Percentiles rank a stretch among this genome's conserved stretches.
phyloP scores from a whole-genome alignment of 2,329 filamentous ascomycete species.

The Fusarium lyarnte region DNA sequence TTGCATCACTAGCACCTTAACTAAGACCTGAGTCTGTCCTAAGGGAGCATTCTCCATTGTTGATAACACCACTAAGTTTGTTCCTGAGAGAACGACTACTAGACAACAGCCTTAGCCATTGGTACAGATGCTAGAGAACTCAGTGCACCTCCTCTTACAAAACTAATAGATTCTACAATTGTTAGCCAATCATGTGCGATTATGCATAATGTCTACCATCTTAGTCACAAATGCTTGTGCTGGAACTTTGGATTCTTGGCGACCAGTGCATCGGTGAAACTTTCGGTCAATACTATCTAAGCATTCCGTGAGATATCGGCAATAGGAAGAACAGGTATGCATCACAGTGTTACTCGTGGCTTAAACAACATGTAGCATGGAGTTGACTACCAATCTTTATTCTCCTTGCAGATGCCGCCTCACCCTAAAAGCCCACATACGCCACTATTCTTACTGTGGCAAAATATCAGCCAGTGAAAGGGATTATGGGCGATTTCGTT shows the following conservation, averaged over 20 bases:
- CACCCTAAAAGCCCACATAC: neutral
- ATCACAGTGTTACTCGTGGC: neutral
- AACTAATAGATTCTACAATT: neutral
- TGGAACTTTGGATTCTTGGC: neutral
- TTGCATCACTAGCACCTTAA: neutral
- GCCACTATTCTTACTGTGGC: neutral
- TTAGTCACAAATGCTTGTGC: neutral
- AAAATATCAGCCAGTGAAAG: neutral
- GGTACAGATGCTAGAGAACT: neutral
- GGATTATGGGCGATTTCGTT: neutral
- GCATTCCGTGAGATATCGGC: neutral
- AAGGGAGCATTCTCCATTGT: neutral
- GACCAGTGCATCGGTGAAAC: neutral
- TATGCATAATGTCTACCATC: neutral
- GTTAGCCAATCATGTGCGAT: neutral
- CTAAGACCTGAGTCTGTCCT: no score
- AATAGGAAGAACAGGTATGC: neutral
- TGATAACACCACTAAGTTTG: neutral
- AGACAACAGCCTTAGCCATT: neutral
- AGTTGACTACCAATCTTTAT: neutral
- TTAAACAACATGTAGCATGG: neutral
- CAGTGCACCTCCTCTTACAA: neutral
- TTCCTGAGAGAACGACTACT: neutral
- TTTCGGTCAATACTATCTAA: neutral
- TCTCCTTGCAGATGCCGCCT: neutral